Percentiles rank a stretch among this genome's conserved stretches.
Evolutionary conservation across 116 monocot genomes (phyloP).

Genomic region (Zostera marina): DNA sequence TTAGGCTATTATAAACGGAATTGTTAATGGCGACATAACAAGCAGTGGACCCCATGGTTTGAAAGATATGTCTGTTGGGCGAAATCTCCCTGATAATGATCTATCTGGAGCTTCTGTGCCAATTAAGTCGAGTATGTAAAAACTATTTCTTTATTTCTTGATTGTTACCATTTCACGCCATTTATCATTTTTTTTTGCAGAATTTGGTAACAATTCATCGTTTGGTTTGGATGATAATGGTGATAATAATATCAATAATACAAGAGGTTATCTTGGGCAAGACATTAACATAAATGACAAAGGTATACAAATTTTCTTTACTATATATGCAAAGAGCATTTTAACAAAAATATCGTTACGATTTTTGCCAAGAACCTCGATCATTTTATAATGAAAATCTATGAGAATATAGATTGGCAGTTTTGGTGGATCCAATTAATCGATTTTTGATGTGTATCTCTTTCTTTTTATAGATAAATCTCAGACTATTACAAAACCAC

Average conservation of each 20-base stretch:
- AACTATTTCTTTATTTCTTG: not conserved
- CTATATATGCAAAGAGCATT: not conserved
- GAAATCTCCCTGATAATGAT: constrained; percentile 17
- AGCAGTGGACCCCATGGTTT: constrained; percentile 47
- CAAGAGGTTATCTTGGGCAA: constrained; percentile 2
- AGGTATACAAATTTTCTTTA: not conserved
- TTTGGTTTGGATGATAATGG: constrained; percentile 24
- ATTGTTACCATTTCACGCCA: not conserved
- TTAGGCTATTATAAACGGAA: constrained; percentile 71
- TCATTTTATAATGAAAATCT: too few species aligned
- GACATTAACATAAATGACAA: not conserved
- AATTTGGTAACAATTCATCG: constrained; percentile 31
- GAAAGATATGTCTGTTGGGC: constrained; percentile 53
- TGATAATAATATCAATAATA: constrained; percentile 11
- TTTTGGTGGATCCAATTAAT: too few species aligned
- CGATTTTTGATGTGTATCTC: too few species aligned
- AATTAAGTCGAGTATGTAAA: constrained; percentile 21
- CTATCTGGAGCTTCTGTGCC: constrained; percentile 12
- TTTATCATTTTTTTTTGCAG: constrained; percentile 7
- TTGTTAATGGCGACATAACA: constrained; percentile 79
- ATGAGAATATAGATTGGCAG: too few species aligned
- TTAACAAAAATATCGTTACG: too few species aligned
- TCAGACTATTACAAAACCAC: too few species aligned
- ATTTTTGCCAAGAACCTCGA: too few species aligned
- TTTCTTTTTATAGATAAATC: too few species aligned